Evolutionary conservation across 805 yeast genomes (phyloP).

Genomic region (Ascoidea asiatica): DNA sequence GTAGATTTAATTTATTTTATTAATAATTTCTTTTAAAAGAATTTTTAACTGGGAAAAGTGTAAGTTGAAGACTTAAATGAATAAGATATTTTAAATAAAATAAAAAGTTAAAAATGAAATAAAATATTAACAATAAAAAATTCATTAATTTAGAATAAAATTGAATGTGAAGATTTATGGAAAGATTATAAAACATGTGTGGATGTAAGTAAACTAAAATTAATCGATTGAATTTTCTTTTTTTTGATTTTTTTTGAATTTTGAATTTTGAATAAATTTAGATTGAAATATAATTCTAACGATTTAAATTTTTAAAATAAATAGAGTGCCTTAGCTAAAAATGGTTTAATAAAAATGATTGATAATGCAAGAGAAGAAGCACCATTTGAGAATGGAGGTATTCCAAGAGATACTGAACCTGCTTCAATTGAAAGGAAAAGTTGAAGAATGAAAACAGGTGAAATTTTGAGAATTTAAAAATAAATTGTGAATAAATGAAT

Average conservation of each 20-base stretch:
- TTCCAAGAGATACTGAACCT: conserved; percentile 13
- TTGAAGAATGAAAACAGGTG: neutral
- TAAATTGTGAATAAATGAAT: too few relatives aligned
- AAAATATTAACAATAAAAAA: too few relatives aligned
- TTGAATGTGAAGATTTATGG: conserved; percentile 90
- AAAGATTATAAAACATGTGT: conserved; percentile 80
- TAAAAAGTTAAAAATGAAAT: neutral
- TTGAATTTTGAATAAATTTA: neutral
- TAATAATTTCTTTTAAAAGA: conserved; percentile 13
- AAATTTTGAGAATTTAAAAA: neutral
- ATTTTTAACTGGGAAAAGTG: conserved; percentile 33
- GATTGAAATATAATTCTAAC: conserved; percentile 3
- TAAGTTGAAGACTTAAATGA: conserved; percentile 11
- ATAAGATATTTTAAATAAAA: neutral
- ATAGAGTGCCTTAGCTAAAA: conserved; percentile 42
- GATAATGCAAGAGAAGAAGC: conserved; percentile 86
- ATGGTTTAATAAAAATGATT: conserved; percentile 69
- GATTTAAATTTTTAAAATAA: conserved; percentile 1
- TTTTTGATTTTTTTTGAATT: neutral
- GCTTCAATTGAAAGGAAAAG: neutral
- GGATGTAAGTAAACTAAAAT: conserved; percentile 28
- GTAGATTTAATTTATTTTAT: neutral
- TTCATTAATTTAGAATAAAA: conserved; percentile 33
- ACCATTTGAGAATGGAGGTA: conserved; percentile 68
- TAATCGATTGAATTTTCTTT: neutral